Base-by-base conservation (phyloP, 2,329 filamentous ascomycete species). In the Plectosphaerella plurivora region DNA sequence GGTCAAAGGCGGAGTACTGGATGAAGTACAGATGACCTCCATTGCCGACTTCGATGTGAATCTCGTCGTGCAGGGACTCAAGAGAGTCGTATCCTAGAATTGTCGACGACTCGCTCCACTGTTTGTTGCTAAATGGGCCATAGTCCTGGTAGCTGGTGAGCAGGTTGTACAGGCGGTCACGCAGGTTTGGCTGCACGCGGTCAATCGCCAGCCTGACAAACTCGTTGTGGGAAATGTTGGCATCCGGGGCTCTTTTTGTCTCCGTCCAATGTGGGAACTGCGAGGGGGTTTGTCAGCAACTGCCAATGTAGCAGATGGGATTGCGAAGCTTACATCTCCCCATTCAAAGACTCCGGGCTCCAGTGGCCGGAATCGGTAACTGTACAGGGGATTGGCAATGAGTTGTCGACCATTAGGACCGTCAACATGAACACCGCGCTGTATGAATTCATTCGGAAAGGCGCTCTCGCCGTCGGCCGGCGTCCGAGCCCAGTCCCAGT, bases 1-100 rank as follows among this genome's bases (percentile, higher is more conserved):
- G 89, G 63, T 95, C 90, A 63, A 90, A 95, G 0, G 87, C 81
- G 2, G 89, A 88, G 59, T 87, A 87, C 16, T 84, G 82, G 33
- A 85, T 82, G 65, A 82, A 87, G 42, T 79, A 82, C 81, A 88
- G 87, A 60, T 90, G 87, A 2, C 87, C 86, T 36, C 77, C 76
- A 53, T 69, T 74, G 33, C 80, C 88, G 4, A 78, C 74, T 47
- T 79, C 73, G 33, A 77, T 77, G 58, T 88, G 84, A 39, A 88
- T 74, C 11, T 77, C 75, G 61, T 87, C 83, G 59, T 88, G 84
- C 4, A 88, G 67, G 1, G 79, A 77, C 64, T 88, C 84, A 35
- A 87, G 68, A 11, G 85, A 89, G 63, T 89, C 87, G 49, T 78
- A 78, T 12, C 73, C 73, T 5, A 68, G 69, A 37, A 76, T 68